Conservation (phyloP, 306 rosid species). For the Cucurbita pepo region DNA sequence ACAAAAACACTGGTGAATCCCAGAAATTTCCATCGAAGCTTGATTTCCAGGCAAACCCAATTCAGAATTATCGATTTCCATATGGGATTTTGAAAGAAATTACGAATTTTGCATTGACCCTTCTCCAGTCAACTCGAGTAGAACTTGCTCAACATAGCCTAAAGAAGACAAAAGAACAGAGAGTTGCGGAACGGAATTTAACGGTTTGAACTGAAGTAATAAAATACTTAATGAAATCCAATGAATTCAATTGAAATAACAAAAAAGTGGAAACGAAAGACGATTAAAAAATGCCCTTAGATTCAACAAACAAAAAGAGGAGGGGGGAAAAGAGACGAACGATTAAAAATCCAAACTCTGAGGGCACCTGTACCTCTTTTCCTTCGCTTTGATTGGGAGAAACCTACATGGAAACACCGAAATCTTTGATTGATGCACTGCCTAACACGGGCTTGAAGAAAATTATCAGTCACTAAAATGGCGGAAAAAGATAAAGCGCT, state of each 20-base stretch:
- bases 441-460: neutral
- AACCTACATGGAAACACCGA: neutral
- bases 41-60: neutral
- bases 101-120: neutral
- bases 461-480: neutral
- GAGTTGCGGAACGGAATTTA: neutral
- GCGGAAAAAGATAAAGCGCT: neutral
- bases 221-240: too few relatives aligned
- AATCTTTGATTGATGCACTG: too few relatives aligned
- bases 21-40: neutral
- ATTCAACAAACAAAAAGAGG: neutral
- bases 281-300: neutral
- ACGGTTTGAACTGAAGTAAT: neutral
- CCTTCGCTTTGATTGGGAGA: neutral
- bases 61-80: neutral
- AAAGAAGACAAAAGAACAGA: neutral
- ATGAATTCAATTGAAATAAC: neutral
- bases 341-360: neutral
- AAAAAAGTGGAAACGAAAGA: neutral
- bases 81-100: neutral
- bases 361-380: neutral
- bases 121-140: neutral
- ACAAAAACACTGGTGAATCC: neutral
- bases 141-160: neutral
- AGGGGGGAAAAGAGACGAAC: neutral